Evolutionary conservation across 805 yeast genomes (phyloP), one percentile per base, ranked within the genome.

Genomic region (Ogataea minuta): DNA sequence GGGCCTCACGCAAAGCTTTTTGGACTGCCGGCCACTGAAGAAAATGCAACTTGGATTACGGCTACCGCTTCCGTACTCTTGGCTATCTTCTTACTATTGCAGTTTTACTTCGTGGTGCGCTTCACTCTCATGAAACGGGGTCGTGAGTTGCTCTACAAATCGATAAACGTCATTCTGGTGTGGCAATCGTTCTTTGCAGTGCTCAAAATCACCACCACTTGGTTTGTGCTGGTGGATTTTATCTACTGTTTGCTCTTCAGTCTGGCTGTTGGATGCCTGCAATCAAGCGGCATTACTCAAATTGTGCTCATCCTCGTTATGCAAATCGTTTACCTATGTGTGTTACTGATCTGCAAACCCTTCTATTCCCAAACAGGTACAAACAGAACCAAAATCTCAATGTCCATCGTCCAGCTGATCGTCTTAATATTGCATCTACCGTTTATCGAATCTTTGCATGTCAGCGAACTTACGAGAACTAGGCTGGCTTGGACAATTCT

Each of bases 141-240:
- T 16, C 44, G 52, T 36, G 40, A 49, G 24, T 56, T 58, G 43
- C 48, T 76, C 4, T 77, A 76, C 28, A 68, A 77, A 3, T 74
- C 79, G 2, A 59, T 74, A 39, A 67, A 63, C 36, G 57, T 68
- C 5, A 67, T 76, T 27, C 60, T 74, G 35, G 38, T 67, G 3
- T 77, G 79, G 79, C 66, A 72, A 4, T 59, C 61, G 32, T 50
- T 65, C 16, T 76, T 75, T 52, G 62, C 66, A 38, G 58, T 62
- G 12, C 72, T 68, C 51, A 63, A 66, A 16, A 78, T 80, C 1
- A 53, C 61, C 11, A 57, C 60, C 42, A 63, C 70, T 1, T 57
- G 54, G 36, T 75, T 59, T 46, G 63, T 68, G 10, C 46, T 64
- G 2, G 46, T 68, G 23, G 77, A 73, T 26, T 52, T 59, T 9